Conservation (phyloP, 1,139 yeast genomes). For the Barnettozyma hawaiiensis region DNA sequence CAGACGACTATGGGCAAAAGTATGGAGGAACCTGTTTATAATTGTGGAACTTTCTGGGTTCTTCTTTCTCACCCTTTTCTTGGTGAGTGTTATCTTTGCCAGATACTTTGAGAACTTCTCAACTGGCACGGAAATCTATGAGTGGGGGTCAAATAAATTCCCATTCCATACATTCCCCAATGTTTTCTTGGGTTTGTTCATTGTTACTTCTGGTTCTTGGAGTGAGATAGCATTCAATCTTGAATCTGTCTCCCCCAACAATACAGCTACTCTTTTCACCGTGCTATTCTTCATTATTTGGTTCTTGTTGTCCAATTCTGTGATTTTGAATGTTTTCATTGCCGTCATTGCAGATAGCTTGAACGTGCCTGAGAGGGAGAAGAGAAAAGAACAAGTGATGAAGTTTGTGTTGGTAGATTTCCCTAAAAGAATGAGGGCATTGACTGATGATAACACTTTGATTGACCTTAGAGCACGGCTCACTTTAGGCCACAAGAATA, state of each 20-base stretch:
- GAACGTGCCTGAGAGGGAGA: conserved; percentile 67
- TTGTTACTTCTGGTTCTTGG: conserved; percentile 92
- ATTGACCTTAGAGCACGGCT: conserved; percentile 28
- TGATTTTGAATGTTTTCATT: conserved; percentile 81
- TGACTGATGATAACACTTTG: conserved; percentile 29
- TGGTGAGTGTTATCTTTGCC: conserved; percentile 62
- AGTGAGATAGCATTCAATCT: conserved; percentile 57
- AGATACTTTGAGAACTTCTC: conserved; percentile 72
- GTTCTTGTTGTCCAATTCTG: conserved; percentile 80
- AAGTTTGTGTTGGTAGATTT: conserved; percentile 60
- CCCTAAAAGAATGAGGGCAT: conserved; percentile 31
- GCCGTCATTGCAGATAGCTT: conserved; percentile 85
- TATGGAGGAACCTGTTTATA: conserved; percentile 60
- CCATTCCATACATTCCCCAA: conserved; percentile 69
- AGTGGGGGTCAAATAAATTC: conserved; percentile 42
- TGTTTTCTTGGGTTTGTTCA: conserved; percentile 68
- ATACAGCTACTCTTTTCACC: conserved; percentile 48
- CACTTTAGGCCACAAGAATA: conserved; percentile 18
- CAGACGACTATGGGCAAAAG: conserved; percentile 63
- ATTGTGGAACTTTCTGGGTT: conserved; percentile 71
- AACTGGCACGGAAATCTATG: conserved; percentile 38
- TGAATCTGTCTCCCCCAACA: conserved; percentile 47
- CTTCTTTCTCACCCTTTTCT: conserved; percentile 56
- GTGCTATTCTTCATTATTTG: conserved; percentile 66
- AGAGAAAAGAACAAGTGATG: conserved; percentile 66